phyloP scores from a whole-genome alignment of 306 rosid species.

The Geum urbanum region DNA sequence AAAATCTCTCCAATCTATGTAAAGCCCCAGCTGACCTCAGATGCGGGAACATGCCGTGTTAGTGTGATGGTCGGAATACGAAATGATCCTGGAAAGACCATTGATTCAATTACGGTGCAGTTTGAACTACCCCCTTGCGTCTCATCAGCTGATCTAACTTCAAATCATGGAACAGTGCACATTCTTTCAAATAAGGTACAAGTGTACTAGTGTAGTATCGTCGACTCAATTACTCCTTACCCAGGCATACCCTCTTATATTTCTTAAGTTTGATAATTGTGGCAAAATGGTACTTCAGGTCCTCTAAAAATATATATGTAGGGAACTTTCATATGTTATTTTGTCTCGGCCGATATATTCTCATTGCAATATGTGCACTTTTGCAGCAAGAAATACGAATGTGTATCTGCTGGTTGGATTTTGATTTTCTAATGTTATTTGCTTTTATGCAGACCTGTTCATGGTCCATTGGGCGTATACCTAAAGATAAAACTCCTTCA shows the following conservation, averaged over 20 bases:
- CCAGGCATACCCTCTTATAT: not conserved
- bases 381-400: not conserved
- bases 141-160: constrained; percentile 67
- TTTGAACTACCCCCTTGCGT: constrained; percentile 79
- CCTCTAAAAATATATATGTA: too few species aligned
- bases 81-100: constrained; percentile 84
- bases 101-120: constrained; percentile 61
- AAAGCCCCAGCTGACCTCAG: constrained; percentile 87
- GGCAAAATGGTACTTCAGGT: not conserved
- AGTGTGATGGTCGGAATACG: constrained; percentile 75
- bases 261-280: not conserved
- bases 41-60: constrained; percentile 65
- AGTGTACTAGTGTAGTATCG: not conserved
- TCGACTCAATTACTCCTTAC: not conserved
- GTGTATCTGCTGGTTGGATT: not conserved
- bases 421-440: constrained; percentile 11
- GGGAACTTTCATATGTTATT: not conserved
- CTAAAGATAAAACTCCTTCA: constrained; percentile 84
- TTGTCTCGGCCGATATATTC: not conserved
- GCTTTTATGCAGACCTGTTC: constrained; percentile 60
- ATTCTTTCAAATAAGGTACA: constrained; percentile 74
- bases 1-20: constrained; percentile 83
- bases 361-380: not conserved
- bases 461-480: constrained; percentile 84
- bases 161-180: constrained; percentile 83